A percentile compares a stretch with the other conserved stretches of the same genome.
Conservation (phyloP, 768 basidiomycete genomes). For the Candolleomyces efflorescens region DNA sequence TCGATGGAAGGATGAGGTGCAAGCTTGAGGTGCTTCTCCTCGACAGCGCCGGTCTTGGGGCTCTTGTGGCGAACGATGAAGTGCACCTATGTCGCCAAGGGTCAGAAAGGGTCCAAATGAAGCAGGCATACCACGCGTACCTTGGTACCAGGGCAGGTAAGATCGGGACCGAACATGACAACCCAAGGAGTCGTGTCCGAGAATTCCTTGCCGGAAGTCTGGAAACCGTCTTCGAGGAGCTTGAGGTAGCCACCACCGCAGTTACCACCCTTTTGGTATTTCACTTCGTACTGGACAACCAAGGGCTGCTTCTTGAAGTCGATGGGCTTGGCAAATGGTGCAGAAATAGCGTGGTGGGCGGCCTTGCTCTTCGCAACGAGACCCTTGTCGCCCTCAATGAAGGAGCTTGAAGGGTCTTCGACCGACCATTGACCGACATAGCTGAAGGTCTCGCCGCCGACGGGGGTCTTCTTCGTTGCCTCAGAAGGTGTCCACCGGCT, state of each 20-base stretch:
- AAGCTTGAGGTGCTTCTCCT: constrained; percentile 92
- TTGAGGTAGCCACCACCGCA: constrained; percentile 99
- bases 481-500: constrained; percentile 95
- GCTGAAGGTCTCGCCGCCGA: constrained; percentile 93
- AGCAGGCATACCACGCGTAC: constrained; percentile 30
- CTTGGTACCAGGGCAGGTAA: constrained; percentile 91
- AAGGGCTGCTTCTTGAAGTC: constrained; percentile 82
- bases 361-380: constrained; percentile 97
- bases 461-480: constrained; percentile 97
- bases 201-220: constrained; percentile 90
- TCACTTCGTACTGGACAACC: constrained; percentile 98
- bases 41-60: constrained; percentile 86
- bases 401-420: constrained; percentile 75
- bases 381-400: constrained; percentile 83
- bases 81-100: constrained; percentile 59
- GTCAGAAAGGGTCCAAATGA: not conserved
- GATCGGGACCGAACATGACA: constrained; percentile 97
- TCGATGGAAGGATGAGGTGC: constrained; percentile 84
- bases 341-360: constrained; percentile 97
- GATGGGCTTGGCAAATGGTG: constrained; percentile 74
- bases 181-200: constrained; percentile 92
- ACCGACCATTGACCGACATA: constrained; percentile 98
- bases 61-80: constrained; percentile 99
- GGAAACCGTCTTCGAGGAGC: constrained; percentile 91
- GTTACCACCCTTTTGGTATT: constrained; percentile 98